phyloP scores from a whole-genome alignment of 73 alveolate genomes.

The Paramecium biaurelia region DNA sequence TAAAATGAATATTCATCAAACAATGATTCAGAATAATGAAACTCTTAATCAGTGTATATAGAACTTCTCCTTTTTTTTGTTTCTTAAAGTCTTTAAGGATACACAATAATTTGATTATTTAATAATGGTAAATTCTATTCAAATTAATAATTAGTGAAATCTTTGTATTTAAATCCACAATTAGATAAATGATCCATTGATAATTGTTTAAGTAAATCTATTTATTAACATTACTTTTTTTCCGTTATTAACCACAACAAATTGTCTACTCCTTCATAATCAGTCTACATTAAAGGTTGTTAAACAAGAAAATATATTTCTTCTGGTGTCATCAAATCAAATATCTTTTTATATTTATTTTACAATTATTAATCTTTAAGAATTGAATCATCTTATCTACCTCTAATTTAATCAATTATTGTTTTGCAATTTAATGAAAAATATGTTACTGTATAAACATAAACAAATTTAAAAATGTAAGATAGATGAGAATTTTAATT shows the following conservation, averaged over 20 bases:
- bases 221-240: neutral
- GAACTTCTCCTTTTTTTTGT: neutral
- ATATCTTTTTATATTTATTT: neutral
- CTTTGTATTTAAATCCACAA: slow-evolving; percentile 9
- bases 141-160: neutral
- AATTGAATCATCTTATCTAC: neutral
- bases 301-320: slow-evolving; percentile 10
- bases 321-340: neutral
- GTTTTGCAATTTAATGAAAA: neutral
- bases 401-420: neutral
- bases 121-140: neutral
- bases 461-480: neutral
- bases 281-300: slow-evolving; percentile 2
- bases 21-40: neutral
- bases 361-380: neutral
- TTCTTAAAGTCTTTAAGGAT: neutral
- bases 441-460: neutral
- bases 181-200: neutral
- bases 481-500: neutral
- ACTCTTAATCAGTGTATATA: neutral
- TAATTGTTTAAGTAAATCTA: neutral
- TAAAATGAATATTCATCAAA: slow-evolving; percentile 37
- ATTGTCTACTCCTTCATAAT: slow-evolving; percentile 15
- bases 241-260: neutral
- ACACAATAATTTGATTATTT: neutral